Base-by-base conservation (phyloP, 768 basidiomycete genomes). In the Lactifluus echinatus region DNA sequence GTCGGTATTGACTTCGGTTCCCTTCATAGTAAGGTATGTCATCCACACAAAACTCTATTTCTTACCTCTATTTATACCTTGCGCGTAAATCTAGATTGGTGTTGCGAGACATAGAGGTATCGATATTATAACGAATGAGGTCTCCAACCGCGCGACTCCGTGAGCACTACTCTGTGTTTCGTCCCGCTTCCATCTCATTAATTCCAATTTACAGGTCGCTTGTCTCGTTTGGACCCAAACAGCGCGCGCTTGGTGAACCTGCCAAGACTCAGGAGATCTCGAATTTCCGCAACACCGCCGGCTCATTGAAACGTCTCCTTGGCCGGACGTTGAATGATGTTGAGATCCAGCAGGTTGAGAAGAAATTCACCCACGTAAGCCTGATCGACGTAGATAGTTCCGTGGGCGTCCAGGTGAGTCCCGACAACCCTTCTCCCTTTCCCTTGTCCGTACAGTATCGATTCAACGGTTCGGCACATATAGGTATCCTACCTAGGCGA, bases 201-300 rank as follows among this genome's bases (percentile, higher is more conserved):
- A 4, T 21, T 28, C 23, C 39, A 15, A 44, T 49, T 12, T 17
- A 7, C 66, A 97, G 94, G 68, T 94, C 95, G 43, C 82, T 99
- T 61, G 85, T 99, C 56, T 92, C 90, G 6, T 99, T 96, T 71
- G 93, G 94, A 12, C 82, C 83, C 21, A 92, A 91, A 69, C 89
- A 93, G 66, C 87, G 95, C 44, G 72, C 85, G 47, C 88, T 98
- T 69, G 95, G 96, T 62, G 95, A 99, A 73, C 62, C 93, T 19
- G 95, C 94, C 65, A 99, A 98, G 78, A 97, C 90, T 0, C 91
- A 94, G 65, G 95, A 98, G 73, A 96, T 87, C 15, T 94, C 93
- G 64, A 98, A 98, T 75, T 97, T 93, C 80, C 89, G 84, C 73
- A 99, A 98, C 76, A 98, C 96, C 24, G 79, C 96, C 69, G 96